These are phyloP conservation scores for Cardamine resedifolia DNA, from an alignment of 345 rosid species.

Conservation along the genomic window DNA sequence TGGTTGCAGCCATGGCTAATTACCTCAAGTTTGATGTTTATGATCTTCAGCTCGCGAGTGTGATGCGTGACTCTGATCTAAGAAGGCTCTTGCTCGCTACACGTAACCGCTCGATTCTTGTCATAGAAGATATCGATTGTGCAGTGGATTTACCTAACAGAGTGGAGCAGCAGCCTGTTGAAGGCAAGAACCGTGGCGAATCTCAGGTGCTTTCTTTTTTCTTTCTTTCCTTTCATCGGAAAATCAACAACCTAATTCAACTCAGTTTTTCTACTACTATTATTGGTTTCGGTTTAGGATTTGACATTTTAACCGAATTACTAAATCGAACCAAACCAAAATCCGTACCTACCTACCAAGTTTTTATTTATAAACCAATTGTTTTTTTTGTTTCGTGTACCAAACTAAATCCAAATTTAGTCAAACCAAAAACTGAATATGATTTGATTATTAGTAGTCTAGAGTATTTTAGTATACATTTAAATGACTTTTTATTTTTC, in stretches of 20 bases:
- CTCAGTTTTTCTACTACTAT: too few species aligned
- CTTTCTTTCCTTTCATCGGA: too few species aligned
- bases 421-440: neutral
- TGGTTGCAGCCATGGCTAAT: conserved; percentile 80
- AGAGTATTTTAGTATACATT: neutral
- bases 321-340: conserved; percentile 22
- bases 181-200: conserved; percentile 32
- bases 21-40: conserved; percentile 60
- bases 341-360: neutral
- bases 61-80: conserved; percentile 51
- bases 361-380: neutral
- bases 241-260: too few species aligned
- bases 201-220: too few species aligned
- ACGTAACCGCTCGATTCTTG: conserved; percentile 56
- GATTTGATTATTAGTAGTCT: neutral
- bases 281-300: neutral
- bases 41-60: conserved; percentile 55
- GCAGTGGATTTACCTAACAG: conserved; percentile 49
- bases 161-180: conserved; percentile 28
- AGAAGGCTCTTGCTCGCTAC: conserved; percentile 50
- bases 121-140: conserved; percentile 72
- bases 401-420: neutral
- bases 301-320: neutral
- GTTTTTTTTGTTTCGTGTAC: neutral
- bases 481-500: neutral